Evolutionary conservation across 306 rosid genomes (phyloP).

Genomic region (Luffa acutangula): DNA sequence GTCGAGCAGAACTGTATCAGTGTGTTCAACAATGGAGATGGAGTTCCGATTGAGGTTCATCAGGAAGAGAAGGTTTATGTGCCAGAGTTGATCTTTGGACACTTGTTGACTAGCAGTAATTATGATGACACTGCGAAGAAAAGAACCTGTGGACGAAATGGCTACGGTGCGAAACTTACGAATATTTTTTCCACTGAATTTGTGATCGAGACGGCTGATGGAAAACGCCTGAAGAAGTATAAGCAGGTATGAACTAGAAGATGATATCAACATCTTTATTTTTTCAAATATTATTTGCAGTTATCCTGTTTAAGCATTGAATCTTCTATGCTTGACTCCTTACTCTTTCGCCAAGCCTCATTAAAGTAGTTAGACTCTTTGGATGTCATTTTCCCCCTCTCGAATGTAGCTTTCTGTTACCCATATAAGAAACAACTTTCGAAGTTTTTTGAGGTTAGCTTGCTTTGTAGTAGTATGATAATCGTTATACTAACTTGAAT

Average conservation of each 20-base stretch:
- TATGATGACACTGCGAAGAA: constrained; percentile 74
- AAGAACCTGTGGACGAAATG: constrained; percentile 86
- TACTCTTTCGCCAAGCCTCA: background rate
- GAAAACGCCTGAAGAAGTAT: constrained; percentile 69
- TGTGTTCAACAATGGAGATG: constrained; percentile 68
- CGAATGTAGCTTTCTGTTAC: background rate
- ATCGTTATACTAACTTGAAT: background rate
- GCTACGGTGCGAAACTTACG: constrained; percentile 87
- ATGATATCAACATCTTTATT: background rate
- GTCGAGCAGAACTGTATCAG: constrained; percentile 37
- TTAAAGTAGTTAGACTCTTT: background rate
- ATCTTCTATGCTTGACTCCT: background rate
- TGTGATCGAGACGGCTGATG: constrained; percentile 81
- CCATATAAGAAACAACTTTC: background rate
- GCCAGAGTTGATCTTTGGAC: constrained; percentile 84
- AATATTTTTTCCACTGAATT: constrained; percentile 87
- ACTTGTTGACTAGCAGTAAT: constrained; percentile 73
- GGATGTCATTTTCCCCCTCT: background rate
- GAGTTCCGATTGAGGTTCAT: constrained; percentile 84
- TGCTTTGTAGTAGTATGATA: background rate
- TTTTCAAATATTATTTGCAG: background rate
- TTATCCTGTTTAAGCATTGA: background rate
- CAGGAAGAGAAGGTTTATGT: constrained; percentile 88
- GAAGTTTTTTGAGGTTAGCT: background rate
- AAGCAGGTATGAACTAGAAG: constrained; percentile 46